Percentiles rank a stretch among this genome's conserved stretches.
These are phyloP conservation scores for Oidium heveae DNA, from an alignment of 2,329 filamentous ascomycete genomes.

Conservation along the genomic window DNA sequence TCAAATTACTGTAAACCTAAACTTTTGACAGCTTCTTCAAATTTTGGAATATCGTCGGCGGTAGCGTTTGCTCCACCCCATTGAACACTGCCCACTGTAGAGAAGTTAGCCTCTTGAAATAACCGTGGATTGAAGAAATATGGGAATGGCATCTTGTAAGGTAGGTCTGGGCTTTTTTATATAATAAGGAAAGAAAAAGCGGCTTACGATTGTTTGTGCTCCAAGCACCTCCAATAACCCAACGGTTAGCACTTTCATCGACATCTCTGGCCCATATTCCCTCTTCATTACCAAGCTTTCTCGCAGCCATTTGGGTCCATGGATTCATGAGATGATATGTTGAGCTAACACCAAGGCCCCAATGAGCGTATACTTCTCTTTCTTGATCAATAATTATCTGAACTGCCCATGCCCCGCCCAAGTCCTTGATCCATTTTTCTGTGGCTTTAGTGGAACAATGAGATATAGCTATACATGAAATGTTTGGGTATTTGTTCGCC, in stretches of 20 bases:
- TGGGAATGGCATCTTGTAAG: too few species aligned
- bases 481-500: conserved; percentile 23
- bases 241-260: conserved; percentile 39
- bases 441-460: conserved; percentile 34
- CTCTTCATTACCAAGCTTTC: conserved; percentile 32
- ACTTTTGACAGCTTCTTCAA: conserved; percentile 20
- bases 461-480: conserved; percentile 36
- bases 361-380: conserved; percentile 34
- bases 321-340: conserved; percentile 40
- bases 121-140: neutral
- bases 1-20: conserved; percentile 3
- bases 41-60: conserved; percentile 28
- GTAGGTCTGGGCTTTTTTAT: too few species aligned
- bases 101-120: neutral
- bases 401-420: conserved; percentile 20
- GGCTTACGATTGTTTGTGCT: conserved; percentile 14
- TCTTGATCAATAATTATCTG: conserved; percentile 34
- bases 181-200: neutral
- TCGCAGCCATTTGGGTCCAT: conserved; percentile 26
- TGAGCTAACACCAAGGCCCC: conserved; percentile 37
- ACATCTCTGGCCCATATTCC: conserved; percentile 35
- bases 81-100: conserved; percentile 17
- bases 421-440: conserved; percentile 15
- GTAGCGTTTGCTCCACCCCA: conserved; percentile 25
- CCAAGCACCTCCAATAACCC: conserved; percentile 38